phyloP scores from a whole-genome alignment of 495 filamentous ascomycete species.

The Terfezia claveryi region DNA sequence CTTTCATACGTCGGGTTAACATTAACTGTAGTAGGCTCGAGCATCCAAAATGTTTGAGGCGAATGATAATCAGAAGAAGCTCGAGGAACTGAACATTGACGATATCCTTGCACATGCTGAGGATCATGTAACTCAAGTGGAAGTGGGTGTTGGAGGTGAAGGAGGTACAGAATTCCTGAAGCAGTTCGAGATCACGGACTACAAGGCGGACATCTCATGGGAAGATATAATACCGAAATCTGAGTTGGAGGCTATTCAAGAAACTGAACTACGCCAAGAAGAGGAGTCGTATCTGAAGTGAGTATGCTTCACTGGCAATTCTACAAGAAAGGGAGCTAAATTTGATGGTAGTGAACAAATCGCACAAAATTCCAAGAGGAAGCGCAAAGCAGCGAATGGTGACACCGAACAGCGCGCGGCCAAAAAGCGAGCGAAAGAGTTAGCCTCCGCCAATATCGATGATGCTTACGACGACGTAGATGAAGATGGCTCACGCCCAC shows the following conservation, averaged over 20 bases:
- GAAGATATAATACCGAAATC: conserved; percentile 96
- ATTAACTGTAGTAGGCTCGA: conserved; percentile 9
- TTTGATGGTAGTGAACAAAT: conserved; percentile 61
- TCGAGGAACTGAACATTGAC: conserved; percentile 97
- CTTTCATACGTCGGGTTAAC: conserved; percentile 20
- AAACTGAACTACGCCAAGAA: conserved; percentile 44
- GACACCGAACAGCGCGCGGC: conserved; percentile 73
- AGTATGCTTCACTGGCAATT: conserved; percentile 2
- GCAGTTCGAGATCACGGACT: conserved; percentile 33
- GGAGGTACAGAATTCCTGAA: conserved; percentile 84
- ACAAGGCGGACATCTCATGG: conserved; percentile 78
- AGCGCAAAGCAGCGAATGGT: conserved; percentile 42
- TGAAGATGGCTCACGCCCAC: conserved; percentile 57
- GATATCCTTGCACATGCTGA: conserved; percentile 89
- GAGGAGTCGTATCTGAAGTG: conserved; percentile 21
- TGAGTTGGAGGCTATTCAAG: conserved; percentile 66
- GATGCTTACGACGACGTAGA: conserved; percentile 28
- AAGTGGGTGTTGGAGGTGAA: conserved; percentile 72
- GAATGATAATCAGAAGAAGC: conserved; percentile 77
- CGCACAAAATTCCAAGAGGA: conserved; percentile 69
- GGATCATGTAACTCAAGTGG: conserved; percentile 77
- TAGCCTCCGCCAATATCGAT: conserved; percentile 37
- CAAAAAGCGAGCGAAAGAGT: conserved; percentile 64
- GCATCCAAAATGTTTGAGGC: conserved; percentile 79
- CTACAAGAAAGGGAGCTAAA: conserved; percentile 30